Evolutionary conservation across 768 basidiomycete genomes (phyloP).

Genomic region (Amanita rimosa): DNA sequence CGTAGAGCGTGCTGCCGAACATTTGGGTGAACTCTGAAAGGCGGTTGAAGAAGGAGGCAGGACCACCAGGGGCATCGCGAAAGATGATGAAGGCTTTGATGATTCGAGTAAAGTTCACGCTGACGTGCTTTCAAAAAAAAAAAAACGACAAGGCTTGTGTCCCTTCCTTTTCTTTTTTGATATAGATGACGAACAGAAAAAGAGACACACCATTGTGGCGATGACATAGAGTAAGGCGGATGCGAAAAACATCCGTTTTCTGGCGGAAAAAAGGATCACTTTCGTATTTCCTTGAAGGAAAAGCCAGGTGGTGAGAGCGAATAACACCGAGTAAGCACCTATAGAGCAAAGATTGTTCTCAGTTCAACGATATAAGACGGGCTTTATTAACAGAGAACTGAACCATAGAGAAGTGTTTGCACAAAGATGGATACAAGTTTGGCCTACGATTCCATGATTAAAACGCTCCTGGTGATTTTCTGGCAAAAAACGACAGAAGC

Average conservation of each 20-base stretch:
- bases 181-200: background rate
- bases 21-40: constrained; percentile 20
- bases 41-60: constrained; percentile 16
- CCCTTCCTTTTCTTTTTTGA: too few species aligned
- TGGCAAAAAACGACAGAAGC: background rate
- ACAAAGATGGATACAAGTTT: constrained; percentile 16
- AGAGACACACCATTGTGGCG: constrained; percentile 15
- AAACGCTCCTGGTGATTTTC: background rate
- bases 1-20: constrained; percentile 20
- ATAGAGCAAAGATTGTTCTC: background rate
- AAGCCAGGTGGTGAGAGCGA: constrained; percentile 15
- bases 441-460: constrained; percentile 7
- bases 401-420: constrained; percentile 17
- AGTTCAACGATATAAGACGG: background rate
- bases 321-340: constrained; percentile 17
- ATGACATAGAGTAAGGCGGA: constrained; percentile 18
- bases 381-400: background rate
- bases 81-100: constrained; percentile 19
- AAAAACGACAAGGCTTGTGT: too few species aligned
- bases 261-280: constrained; percentile 7
- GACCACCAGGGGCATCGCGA: constrained; percentile 13
- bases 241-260: constrained; percentile 17
- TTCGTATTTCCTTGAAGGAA: constrained; percentile 13
- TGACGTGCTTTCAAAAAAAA: constrained; percentile 19
- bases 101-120: constrained; percentile 19